These are phyloP conservation scores for Thoreauomyces humboldtii DNA, from an alignment of 192 early-diverging fungal species.

Conservation along the genomic window DNA sequence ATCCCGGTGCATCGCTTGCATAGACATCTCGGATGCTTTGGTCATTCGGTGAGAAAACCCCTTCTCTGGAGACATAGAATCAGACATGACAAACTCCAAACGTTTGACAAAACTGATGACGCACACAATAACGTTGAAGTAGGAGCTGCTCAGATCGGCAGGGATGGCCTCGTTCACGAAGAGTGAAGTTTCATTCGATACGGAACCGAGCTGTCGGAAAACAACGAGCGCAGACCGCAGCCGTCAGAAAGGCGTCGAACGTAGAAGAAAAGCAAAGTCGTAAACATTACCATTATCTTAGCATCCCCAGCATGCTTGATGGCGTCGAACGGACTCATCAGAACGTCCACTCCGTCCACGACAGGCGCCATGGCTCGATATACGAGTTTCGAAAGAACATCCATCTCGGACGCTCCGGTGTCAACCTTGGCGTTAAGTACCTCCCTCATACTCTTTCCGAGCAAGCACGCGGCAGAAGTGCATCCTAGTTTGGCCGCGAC, in stretches of 20 bases:
- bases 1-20: neutral
- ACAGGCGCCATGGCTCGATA: slow-evolving; percentile 11
- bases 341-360: slow-evolving; percentile 23
- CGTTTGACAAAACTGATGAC: no score
- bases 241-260: no score
- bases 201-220: slow-evolving; percentile 11
- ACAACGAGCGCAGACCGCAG: no score
- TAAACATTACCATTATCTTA: neutral
- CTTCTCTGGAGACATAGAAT: slow-evolving; percentile 7
- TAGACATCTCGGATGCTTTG: slow-evolving; percentile 1
- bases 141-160: slow-evolving; percentile 1
- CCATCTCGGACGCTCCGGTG: neutral
- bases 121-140: slow-evolving; percentile 28
- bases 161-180: slow-evolving; percentile 19
- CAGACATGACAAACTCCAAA: neutral
- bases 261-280: no score
- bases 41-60: slow-evolving; percentile 7
- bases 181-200: slow-evolving; percentile 30
- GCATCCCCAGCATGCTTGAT: neutral
- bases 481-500: slow-evolving; percentile 8
- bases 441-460: slow-evolving; percentile 5
- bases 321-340: slow-evolving; percentile 18
- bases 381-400: neutral
- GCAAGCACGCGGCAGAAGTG: slow-evolving; percentile 3
- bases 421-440: slow-evolving; percentile 14